A percentile compares a stretch with the other conserved stretches of the same genome.
phyloP scores from a whole-genome alignment of 1,139 yeast genomes.

The Candida sanyaensis region DNA sequence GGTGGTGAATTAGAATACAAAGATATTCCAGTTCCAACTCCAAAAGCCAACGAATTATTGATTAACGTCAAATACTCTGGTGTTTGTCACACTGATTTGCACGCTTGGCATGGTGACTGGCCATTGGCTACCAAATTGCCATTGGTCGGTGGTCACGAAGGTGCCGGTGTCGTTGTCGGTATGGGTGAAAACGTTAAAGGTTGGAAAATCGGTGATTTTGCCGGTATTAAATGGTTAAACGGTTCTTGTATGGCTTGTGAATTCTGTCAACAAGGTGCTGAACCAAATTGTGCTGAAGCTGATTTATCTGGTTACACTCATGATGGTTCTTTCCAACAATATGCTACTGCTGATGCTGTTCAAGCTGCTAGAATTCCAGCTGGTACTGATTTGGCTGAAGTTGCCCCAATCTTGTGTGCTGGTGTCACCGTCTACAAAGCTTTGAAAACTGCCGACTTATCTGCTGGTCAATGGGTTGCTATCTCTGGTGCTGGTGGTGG shows the following conservation, averaged over 20 bases:
- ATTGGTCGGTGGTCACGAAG: conserved; percentile 81
- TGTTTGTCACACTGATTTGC: conserved; percentile 79
- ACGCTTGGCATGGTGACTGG: conserved; percentile 85
- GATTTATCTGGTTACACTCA: conserved; percentile 77
- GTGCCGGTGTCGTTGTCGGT: conserved; percentile 79
- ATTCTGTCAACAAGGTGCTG: conserved; percentile 62
- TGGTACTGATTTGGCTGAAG: conserved; percentile 70
- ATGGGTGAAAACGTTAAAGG: conserved; percentile 66
- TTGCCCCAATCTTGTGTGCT: conserved; percentile 81
- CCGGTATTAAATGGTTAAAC: conserved; percentile 77
- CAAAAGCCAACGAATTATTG: conserved; percentile 67
- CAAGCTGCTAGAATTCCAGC: conserved; percentile 80
- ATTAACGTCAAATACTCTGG: conserved; percentile 74
- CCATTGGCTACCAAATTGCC: conserved; percentile 68
- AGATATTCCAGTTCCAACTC: conserved; percentile 68
- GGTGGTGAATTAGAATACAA: conserved; percentile 54
- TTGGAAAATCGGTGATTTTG: conserved; percentile 69
- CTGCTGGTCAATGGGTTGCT: conserved; percentile 77
- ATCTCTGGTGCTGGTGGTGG: conserved; percentile 83
- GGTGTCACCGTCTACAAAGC: conserved; percentile 84
- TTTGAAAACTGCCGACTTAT: conserved; percentile 62
- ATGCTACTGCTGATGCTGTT: conserved; percentile 81
- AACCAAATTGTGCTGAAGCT: conserved; percentile 68
- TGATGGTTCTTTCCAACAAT: conserved; percentile 81
- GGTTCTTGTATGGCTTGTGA: conserved; percentile 74